Conservation (phyloP, 2,329 filamentous ascomycete species). For the Alternaria consortialis region DNA sequence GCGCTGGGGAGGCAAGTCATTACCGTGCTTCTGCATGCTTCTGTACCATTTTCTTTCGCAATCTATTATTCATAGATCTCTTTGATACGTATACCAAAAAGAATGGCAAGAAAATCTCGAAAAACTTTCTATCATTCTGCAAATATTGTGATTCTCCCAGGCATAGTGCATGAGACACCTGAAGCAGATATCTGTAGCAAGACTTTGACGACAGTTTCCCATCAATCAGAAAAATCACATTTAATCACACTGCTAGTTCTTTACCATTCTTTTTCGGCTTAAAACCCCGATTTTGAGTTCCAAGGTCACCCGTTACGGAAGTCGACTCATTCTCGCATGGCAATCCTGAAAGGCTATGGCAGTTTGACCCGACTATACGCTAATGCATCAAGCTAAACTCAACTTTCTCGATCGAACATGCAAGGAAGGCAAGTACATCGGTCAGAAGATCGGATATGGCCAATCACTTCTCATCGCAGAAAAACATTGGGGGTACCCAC, state of each 20-base stretch:
- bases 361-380: constrained; percentile 5
- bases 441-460: constrained; percentile 1
- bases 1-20: constrained; percentile 20
- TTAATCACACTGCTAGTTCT: background rate
- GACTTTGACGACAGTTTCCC: background rate
- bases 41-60: background rate
- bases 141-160: background rate
- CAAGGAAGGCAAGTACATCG: constrained; percentile 8
- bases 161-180: too few species aligned
- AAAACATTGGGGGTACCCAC: background rate
- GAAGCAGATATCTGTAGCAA: background rate
- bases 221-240: background rate
- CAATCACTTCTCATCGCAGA: constrained; percentile 1
- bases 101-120: background rate
- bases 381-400: background rate
- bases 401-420: background rate
- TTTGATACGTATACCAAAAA: background rate
- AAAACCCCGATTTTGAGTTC: background rate
- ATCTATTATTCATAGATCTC: constrained; percentile 1
- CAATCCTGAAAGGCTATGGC: background rate
- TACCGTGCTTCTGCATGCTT: constrained; percentile 2
- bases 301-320: background rate
- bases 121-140: background rate
- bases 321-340: background rate
- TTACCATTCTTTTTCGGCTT: background rate